Conservation (phyloP, 257 asterid species). For the Penstemon newberryi region DNA sequence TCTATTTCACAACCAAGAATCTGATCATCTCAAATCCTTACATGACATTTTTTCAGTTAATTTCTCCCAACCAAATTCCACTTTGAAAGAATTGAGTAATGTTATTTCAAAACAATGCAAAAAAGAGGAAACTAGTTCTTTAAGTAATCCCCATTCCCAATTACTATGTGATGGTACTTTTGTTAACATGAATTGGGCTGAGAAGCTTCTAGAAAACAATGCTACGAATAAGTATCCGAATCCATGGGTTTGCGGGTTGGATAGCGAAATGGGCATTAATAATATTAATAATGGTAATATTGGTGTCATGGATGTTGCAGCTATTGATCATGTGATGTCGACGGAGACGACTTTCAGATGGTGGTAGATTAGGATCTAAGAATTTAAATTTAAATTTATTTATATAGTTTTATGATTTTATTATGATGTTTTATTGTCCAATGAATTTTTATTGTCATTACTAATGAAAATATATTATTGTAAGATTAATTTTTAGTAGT, state of each 20-base stretch:
- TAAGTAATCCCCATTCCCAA: constrained; percentile 30
- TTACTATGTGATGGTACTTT: constrained; percentile 23
- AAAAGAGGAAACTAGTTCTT: constrained; percentile 28
- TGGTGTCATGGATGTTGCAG: constrained; percentile 27
- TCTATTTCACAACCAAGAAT: constrained; percentile 27
- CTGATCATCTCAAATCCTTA: constrained; percentile 42
- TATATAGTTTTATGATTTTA: constrained; percentile 9
- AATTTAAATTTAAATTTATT: background rate
- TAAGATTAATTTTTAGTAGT: constrained; percentile 18
- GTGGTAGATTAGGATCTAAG: constrained; percentile 36
- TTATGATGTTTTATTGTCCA: background rate
- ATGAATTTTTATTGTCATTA: background rate
- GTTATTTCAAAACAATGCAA: constrained; percentile 45
- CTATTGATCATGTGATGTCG: constrained; percentile 45
- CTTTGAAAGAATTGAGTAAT: constrained; percentile 41
- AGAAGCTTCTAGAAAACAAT: constrained; percentile 17
- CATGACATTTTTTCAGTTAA: constrained; percentile 15
- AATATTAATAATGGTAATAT: constrained; percentile 21
- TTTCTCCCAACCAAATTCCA: constrained; percentile 25
- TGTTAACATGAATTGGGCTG: constrained; percentile 31
- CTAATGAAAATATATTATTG: constrained; percentile 8
- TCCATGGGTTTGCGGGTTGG: constrained; percentile 36
- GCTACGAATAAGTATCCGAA: constrained; percentile 25
- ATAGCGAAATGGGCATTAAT: constrained; percentile 27
- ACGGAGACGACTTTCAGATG: constrained; percentile 47